Base-by-base conservation (phyloP, 73 alveolate species). In the Symbiodinium natans region DNA sequence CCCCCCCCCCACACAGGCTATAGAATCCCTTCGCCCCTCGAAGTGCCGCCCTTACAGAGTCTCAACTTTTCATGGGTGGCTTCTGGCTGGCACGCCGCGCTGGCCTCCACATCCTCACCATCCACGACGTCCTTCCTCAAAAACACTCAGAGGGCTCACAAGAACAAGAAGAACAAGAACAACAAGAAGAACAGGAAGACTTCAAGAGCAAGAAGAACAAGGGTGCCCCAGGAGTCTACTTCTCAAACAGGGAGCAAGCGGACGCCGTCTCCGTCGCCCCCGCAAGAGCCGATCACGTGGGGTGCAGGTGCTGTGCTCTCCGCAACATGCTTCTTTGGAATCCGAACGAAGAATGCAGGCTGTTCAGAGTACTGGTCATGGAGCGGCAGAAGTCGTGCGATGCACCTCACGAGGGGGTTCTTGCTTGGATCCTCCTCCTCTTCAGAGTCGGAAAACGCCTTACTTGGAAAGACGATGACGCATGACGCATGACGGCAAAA, bases 101-200 rank as follows among this genome's bases (percentile, higher is more conserved):
- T 23, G 77, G 71, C 41, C 71, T 39, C n/a, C 31, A 29, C 42
- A 63, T 59, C 95, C 13, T 36, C 95, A 13, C 25, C 94, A 23
- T 88, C 95, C 86, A 88, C 74, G 86, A 63, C 38, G 74, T 39
- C 95, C 39, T 39, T 54, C 95, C 95, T 88, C 48, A 27, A 9
- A 27, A 46, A 46, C 6, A 46, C 59, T 46, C 13, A 9, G 59
- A 46, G 13, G 59, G 59, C 59, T 6, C 6, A 46, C 59, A 46
- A 13, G 21, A 9, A 6, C 59, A 46, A 46, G 59, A 46, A 6
- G 59, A 46, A 46, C 13, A 6, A 6, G 59, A 46, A 46, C 59
- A 13, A 46, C 6, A 46, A 46, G 59, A n/a, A n/a, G n/a, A n/a
- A n/a, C n/a, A n/a, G n/a, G n/a, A n/a, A n/a, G n/a, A n/a, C n/a